Evolutionary conservation across 257 asterid species (phyloP).

Genomic region (Forsythia viridissima): DNA sequence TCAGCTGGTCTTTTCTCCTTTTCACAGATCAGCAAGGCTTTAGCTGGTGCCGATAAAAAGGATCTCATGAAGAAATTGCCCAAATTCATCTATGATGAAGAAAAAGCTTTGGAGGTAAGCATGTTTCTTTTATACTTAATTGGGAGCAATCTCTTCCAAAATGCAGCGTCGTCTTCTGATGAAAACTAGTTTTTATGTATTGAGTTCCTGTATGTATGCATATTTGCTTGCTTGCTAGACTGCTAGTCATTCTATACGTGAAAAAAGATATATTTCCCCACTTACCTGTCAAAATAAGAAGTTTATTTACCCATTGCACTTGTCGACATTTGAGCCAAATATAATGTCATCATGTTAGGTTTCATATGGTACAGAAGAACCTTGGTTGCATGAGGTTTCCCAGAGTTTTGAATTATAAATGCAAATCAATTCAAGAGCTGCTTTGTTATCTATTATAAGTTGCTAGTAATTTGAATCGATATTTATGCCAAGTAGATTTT

Average conservation of each 20-base stretch:
- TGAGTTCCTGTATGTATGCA: not conserved
- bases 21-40: conserved; percentile 68
- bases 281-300: not conserved
- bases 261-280: not conserved
- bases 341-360: not conserved
- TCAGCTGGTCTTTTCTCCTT: conserved; percentile 7
- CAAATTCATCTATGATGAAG: conserved; percentile 82
- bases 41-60: conserved; percentile 70
- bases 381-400: conserved; percentile 8
- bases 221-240: not conserved
- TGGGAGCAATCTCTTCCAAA: not conserved
- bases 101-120: conserved; percentile 79
- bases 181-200: not conserved
- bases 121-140: conserved; percentile 2
- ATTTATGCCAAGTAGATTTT: not conserved
- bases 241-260: not conserved
- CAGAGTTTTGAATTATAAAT: not conserved
- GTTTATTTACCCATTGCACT: not conserved
- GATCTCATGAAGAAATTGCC: conserved; percentile 86
- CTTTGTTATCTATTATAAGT: not conserved
- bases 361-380: not conserved
- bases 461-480: not conserved
- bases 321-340: not conserved
- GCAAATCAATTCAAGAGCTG: not conserved
- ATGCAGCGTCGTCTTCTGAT: not conserved